These are phyloP conservation scores for Spathaspora sp. DNA, from an alignment of 1,139 yeast genomes.

Conservation along the genomic window DNA sequence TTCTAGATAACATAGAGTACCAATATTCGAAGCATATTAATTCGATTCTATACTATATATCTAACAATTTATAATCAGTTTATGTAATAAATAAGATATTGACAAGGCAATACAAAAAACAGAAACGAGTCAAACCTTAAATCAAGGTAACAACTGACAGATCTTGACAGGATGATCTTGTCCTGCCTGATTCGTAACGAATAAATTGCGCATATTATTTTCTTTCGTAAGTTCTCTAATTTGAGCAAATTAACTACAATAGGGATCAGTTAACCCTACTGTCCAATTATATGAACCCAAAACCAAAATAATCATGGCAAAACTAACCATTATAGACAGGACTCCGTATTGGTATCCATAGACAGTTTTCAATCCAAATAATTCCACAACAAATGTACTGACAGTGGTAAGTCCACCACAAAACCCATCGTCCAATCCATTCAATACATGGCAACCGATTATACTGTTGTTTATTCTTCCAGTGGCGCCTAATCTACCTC, in stretches of 20 bases:
- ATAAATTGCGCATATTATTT: not conserved
- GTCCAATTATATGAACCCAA: slow-evolving; percentile 59
- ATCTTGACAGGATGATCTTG: not conserved
- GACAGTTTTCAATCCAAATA: slow-evolving; percentile 36
- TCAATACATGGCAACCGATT: slow-evolving; percentile 51
- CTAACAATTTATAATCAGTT: no score
- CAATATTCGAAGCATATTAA: no score
- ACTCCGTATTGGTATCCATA: slow-evolving; percentile 42
- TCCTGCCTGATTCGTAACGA: not conserved
- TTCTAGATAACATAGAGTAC: no score
- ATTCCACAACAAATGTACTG: slow-evolving; percentile 72
- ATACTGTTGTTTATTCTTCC: slow-evolving; percentile 29
- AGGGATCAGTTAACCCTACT: slow-evolving; percentile 32
- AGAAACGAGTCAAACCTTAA: no score
- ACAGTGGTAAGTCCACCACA: slow-evolving; percentile 80
- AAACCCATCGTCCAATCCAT: slow-evolving; percentile 66
- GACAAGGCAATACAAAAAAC: no score
- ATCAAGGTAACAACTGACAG: no score
- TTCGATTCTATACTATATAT: no score
- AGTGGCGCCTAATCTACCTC: slow-evolving; percentile 36
- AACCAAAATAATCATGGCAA: slow-evolving; percentile 40
- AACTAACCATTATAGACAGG: slow-evolving; percentile 37
- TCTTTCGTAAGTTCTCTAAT: no score
- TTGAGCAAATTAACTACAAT: slow-evolving; percentile 17
- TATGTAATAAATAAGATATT: no score